Base-by-base conservation (phyloP, 2,329 filamentous ascomycete species). In the Fusarium pilosicola region DNA sequence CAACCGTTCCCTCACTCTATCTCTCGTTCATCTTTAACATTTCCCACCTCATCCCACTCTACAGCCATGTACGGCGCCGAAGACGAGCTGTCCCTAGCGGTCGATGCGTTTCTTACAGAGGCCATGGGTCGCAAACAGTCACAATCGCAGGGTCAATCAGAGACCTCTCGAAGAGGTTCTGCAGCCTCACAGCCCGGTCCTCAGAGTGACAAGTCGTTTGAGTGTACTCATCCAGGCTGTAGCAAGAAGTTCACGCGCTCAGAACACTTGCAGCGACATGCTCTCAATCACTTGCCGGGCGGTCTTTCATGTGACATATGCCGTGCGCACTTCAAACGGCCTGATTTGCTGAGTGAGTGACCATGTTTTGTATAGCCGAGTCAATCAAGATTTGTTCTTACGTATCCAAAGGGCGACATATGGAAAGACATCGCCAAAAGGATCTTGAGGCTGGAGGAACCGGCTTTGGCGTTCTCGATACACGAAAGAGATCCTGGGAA, bases 291-390 rank as follows among this genome's bases (percentile, higher is more conserved):
- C 74, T 82, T 83, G n/a, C 81, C 83, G 36, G 85, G 85, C 2
- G 86, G 87, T 48, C 85, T 85, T 68, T 90, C 88, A 7, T 92
- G 90, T 75, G 80, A 85, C 56, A 82, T 89, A 74, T 92, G 90
- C 71, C 85, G 86, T 64, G 88, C 88, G 34, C 88, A 90, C 76
- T 91, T 91, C 79, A 88, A 89, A 75, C 84, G 90, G 49, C 87
- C 86, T 32, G 90, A 91, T 79, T 80, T 91, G 46, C 70, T 81
- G 63, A 76, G 72, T 79, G 58, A 55, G 65, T 77, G 38, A 15
- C 38, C n/a, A 18, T 24, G 45, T 26, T 45, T 17, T 22, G 38
- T 18, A 32, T 39, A 26, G 12, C n/a, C 32, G 52, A n/a, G 26
- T 30, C 26, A 20, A 26, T 52, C 42, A 39, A 48, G 3, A 26